A percentile compares a stretch with the other conserved stretches of the same genome.
Evolutionary conservation across 768 basidiomycete species (phyloP).

Genomic region (Pleurotus giganteus): DNA sequence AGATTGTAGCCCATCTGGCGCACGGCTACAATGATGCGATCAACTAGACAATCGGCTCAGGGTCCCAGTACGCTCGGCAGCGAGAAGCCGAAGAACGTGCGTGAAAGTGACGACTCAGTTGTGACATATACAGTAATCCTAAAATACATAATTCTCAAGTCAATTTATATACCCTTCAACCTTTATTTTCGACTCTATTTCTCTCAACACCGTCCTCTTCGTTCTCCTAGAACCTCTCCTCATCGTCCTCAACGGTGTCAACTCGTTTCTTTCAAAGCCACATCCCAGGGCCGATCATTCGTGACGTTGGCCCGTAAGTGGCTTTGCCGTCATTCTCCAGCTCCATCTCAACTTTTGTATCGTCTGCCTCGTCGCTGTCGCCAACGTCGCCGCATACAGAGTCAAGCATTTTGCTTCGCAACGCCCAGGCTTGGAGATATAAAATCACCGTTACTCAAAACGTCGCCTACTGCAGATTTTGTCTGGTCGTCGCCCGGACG

Average conservation of each 20-base stretch:
- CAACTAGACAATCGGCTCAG: not conserved
- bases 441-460: slow-evolving; percentile 9
- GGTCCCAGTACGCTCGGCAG: slow-evolving; percentile 1
- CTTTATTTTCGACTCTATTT: slow-evolving; percentile 19
- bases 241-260: not conserved
- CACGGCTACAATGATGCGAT: not conserved
- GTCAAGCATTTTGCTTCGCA: slow-evolving; percentile 1
- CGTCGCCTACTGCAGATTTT: slow-evolving; percentile 16
- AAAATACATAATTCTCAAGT: slow-evolving; percentile 2
- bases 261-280: slow-evolving; percentile 7
- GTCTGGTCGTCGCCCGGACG: slow-evolving; percentile 21
- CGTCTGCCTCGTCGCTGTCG: not conserved
- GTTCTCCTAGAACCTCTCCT: slow-evolving; percentile 5
- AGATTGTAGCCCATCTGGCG: not conserved
- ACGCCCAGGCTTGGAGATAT: not conserved
- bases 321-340: not conserved
- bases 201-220: slow-evolving; percentile 13
- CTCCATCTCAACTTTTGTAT: slow-evolving; percentile 3
- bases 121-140: slow-evolving; percentile 5
- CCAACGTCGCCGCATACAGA: not conserved
- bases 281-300: slow-evolving; percentile 27
- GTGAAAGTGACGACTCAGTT: slow-evolving; percentile 28
- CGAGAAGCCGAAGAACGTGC: slow-evolving; percentile 51
- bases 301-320: slow-evolving; percentile 16
- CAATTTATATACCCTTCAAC: not conserved